Conservation (phyloP, 768 basidiomycete genomes). For the Termitomyces titanicus region DNA sequence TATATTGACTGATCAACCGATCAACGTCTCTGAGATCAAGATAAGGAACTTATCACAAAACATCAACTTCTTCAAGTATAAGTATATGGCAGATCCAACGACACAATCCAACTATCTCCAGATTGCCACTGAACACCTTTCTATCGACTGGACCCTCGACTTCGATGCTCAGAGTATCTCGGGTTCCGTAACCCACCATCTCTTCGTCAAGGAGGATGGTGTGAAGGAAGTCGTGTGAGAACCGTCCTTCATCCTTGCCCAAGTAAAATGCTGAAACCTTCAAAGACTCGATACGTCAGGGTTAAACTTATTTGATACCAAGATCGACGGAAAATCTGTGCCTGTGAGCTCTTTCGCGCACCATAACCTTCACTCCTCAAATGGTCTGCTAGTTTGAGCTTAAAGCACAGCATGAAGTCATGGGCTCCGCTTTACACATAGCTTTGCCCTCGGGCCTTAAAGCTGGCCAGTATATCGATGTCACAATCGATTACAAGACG, state of each 20-base stretch:
- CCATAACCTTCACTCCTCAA: not conserved
- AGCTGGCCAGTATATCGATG: constrained; percentile 44
- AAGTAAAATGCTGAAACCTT: not conserved
- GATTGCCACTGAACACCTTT: constrained; percentile 61
- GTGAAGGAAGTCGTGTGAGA: constrained; percentile 61
- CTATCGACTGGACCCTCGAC: constrained; percentile 78
- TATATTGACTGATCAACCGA: no score
- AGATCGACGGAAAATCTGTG: constrained; percentile 47
- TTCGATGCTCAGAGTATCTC: constrained; percentile 45
- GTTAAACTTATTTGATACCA: constrained; percentile 53
- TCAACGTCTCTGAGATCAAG: no score
- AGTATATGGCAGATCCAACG: constrained; percentile 50
- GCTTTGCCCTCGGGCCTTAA: constrained; percentile 41
- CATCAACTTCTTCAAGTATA: not conserved
- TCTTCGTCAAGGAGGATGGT: constrained; percentile 50
- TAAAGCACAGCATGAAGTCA: constrained; percentile 56
- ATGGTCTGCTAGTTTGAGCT: constrained; percentile 42
- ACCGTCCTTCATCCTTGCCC: not conserved
- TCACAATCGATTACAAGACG: constrained; percentile 67
- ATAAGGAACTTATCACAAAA: no score
- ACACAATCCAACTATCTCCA: constrained; percentile 79
- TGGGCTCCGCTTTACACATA: constrained; percentile 76
- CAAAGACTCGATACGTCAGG: constrained; percentile 72
- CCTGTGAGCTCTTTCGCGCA: constrained; percentile 32
- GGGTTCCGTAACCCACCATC: constrained; percentile 63